Conservation (phyloP, 2,329 filamentous ascomycete species). For the Coniella lustricola region DNA sequence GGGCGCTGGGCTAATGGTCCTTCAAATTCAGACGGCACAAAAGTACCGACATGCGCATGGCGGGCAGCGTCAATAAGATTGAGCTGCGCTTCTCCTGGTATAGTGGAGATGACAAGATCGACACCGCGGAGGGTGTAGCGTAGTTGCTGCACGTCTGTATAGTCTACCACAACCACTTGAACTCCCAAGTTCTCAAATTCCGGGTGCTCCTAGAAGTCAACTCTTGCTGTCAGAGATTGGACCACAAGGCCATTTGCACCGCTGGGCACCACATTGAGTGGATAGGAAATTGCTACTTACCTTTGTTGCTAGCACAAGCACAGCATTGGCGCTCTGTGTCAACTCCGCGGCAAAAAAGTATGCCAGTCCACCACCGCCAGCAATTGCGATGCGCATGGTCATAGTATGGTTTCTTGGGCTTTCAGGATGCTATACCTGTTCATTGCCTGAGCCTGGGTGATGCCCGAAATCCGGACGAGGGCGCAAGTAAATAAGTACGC, state of each 20-base stretch:
- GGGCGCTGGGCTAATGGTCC: conserved; percentile 51
- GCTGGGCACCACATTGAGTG: too few relatives aligned
- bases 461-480: conserved; percentile 6
- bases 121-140: conserved; percentile 62
- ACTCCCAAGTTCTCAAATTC: conserved; percentile 50
- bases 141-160: conserved; percentile 50
- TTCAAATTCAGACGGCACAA: conserved; percentile 72
- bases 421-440: background rate
- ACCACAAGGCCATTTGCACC: conserved; percentile 6
- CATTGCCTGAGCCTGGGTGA: background rate
- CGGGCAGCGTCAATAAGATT: conserved; percentile 67
- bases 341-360: conserved; percentile 46
- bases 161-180: conserved; percentile 65
- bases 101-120: conserved; percentile 69
- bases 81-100: conserved; percentile 60
- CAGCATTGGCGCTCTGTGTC: conserved; percentile 56
- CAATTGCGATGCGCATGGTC: conserved; percentile 42
- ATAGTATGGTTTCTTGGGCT: conserved; percentile 21
- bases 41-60: conserved; percentile 55
- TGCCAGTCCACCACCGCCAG: conserved; percentile 39
- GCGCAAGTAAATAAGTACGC: background rate
- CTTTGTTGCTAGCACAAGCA: conserved; percentile 62
- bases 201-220: conserved; percentile 40
- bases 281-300: conserved; percentile 34
- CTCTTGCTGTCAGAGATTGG: conserved; percentile 2